phyloP scores from a whole-genome alignment of 352 stramenopile genomes.

The Pythium periplocum region DNA sequence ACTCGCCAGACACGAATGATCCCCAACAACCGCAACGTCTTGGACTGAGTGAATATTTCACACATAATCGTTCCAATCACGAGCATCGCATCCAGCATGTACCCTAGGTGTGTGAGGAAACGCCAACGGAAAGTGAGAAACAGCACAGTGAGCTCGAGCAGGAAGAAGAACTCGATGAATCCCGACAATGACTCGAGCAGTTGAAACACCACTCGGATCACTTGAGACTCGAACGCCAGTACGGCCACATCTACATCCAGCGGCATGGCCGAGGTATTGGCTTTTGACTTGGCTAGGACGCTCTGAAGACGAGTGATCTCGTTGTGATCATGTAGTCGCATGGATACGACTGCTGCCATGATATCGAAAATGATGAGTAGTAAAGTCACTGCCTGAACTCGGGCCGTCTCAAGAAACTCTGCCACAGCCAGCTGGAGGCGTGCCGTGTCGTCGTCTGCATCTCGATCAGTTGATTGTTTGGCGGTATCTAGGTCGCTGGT shows the following conservation, averaged over 20 bases:
- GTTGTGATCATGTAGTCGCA: constrained; percentile 30
- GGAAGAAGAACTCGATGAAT: constrained; percentile 58
- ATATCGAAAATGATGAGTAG: constrained; percentile 49
- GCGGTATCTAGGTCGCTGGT: no score
- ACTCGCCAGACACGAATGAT: constrained; percentile 56
- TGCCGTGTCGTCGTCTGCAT: no score
- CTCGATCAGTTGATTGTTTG: no score
- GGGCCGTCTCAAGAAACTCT: constrained; percentile 44
- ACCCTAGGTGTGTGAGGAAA: constrained; percentile 62
- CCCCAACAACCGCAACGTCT: constrained; percentile 40
- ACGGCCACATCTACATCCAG: neutral
- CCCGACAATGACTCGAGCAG: constrained; percentile 48
- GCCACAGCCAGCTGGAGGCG: neutral
- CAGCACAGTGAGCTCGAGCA: constrained; percentile 47
- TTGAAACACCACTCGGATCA: constrained; percentile 17
- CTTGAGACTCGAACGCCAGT: constrained; percentile 1
- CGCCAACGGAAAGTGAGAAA: constrained; percentile 30
- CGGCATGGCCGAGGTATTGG: constrained; percentile 2
- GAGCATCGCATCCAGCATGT: constrained; percentile 38
- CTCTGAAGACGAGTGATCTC: constrained; percentile 18
- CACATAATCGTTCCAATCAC: constrained; percentile 24
- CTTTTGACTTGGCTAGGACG: constrained; percentile 4
- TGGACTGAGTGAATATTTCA: constrained; percentile 48
- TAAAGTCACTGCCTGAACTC: constrained; percentile 45
- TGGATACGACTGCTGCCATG: constrained; percentile 23